Evolutionary conservation across 2,329 filamentous ascomycete genomes (phyloP), one percentile per base, ranked within the genome.

Genomic region (Fusarium annulatum): DNA sequence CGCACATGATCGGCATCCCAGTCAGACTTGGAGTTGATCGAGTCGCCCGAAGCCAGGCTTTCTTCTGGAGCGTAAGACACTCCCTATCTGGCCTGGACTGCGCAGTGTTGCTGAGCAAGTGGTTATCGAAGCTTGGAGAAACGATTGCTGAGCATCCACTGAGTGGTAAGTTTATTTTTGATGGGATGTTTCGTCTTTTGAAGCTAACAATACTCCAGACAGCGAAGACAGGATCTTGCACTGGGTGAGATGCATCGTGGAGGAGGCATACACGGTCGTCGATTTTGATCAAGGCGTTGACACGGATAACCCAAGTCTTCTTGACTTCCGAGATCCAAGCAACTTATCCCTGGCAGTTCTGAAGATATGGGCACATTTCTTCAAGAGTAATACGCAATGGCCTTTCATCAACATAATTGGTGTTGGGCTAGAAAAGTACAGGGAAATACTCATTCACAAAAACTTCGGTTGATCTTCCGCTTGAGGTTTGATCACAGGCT

Each of bases 1-100:
- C 86, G 1, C 88, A 90, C 51, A 86, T 86, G 12, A 80, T 89
- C 0, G 88, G 87, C 53, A 88, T 89, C 0, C 88, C 88, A 0
- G 88, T 90, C 9, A 81, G 88, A 28, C 75, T 89, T 0, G 88
- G 88, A 0, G 85, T 90, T 21, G 86, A 88, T 58, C 84, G 86
- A 19, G 87, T 89, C 1, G 87, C 87, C 0, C 81, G 86, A 21
- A 89, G 86, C 21, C 87, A 89, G 57, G 86, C 87, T 0, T 87
- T 88, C 49, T 86, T 88, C 53, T 89, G 88, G 87, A 88, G 86
- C 9, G 87, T 88, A 5, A 82, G 88, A n/a, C 87, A 89, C 59
- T 87, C 87, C 0, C 80, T 89, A 0, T 88, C 86, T 8, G 86
- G 85, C 2, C 80, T 90, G 1, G 88, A 90, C 72, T 89, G 87